Evolutionary conservation across 1,284 basidiomycete genomes (phyloP).

Genomic region (Cryptococcus wingfieldii): DNA sequence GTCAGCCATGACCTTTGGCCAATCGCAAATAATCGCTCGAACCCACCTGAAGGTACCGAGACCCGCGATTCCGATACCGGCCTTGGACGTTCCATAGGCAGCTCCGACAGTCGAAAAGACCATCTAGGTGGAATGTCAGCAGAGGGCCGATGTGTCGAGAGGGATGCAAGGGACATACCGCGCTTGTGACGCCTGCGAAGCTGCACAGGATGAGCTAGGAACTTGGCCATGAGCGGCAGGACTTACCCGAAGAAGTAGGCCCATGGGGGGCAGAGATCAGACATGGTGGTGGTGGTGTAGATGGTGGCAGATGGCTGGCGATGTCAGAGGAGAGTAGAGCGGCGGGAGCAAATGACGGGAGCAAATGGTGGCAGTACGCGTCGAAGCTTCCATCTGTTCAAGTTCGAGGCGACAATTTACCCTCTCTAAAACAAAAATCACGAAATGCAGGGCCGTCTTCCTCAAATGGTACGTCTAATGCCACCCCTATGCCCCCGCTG

Average conservation of each 20-base stretch:
- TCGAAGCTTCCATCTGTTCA: neutral
- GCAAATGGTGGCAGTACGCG: neutral
- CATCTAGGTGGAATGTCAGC: slow-evolving; percentile 31
- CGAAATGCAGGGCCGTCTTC: slow-evolving; percentile 45
- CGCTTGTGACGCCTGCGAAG: slow-evolving; percentile 43
- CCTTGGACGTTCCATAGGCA: slow-evolving; percentile 94
- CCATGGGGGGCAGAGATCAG: slow-evolving; percentile 48
- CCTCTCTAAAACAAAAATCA: neutral
- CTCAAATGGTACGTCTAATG: slow-evolving; percentile 40
- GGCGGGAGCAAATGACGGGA: neutral
- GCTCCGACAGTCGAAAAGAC: slow-evolving; percentile 69
- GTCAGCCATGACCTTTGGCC: slow-evolving; percentile 3
- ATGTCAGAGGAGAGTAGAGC: neutral
- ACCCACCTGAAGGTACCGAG: slow-evolving; percentile 73
- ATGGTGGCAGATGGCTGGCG: neutral
- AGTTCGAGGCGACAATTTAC: slow-evolving; percentile 3
- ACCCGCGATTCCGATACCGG: slow-evolving; percentile 96
- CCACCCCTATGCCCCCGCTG: neutral
- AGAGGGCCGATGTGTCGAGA: neutral
- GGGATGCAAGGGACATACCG: slow-evolving; percentile 23
- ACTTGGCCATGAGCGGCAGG: neutral
- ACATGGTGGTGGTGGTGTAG: slow-evolving; percentile 23
- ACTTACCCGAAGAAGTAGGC: slow-evolving; percentile 49
- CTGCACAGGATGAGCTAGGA: slow-evolving; percentile 20
- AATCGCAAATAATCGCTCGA: neutral